Base-by-base conservation (phyloP, 345 rosid genomes). In the Erodium maritimum region DNA sequence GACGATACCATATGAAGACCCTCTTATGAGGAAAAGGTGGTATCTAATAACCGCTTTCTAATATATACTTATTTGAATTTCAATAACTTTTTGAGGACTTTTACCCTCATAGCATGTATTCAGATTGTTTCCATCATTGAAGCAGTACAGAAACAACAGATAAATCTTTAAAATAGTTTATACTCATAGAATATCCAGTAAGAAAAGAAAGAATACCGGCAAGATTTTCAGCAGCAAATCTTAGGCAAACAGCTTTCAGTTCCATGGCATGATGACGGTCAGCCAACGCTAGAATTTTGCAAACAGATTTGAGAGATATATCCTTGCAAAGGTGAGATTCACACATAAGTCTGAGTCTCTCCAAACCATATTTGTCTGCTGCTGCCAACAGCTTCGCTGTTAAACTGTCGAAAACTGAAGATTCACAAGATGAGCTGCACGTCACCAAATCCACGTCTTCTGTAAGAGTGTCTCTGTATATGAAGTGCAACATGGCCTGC, bases 241-340 rank as follows among this genome's bases (percentile, higher is more conserved):
- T 80, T 45, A 83, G 73, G 79, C 85, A 83, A 58, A 80, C 80
- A 57, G 77, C 64, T 68, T 76, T 83, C 54, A 80, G 61, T 56
- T 80, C 79, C 23, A 56, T 65, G 12, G 86, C 89, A 58, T 78
- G 86, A 72, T 72, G 61, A 52, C 70, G 58, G 21, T 83, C 86
- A 4, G 90, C 86, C 80, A 83, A 66, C 50, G 84, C 70, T 46
- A 83, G 69, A 34, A 79, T 69, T 66, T 66, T 71, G 59, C 77
- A 69, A 13, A 80, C 89, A 52, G 82, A 72, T 54, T 64, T 56
- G 50, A 80, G 77, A 19, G 86, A 78, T 60, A 83, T 70, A 61
- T 68, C 77, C 75, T 76, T 80, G 77, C 88, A 80, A 51, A 83
- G 78, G 65, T 55, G 74, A 56, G 85, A 76, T 62, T 75, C 85